Base-by-base conservation (phyloP, 306 rosid species). In the Cicer pinnatifidum region DNA sequence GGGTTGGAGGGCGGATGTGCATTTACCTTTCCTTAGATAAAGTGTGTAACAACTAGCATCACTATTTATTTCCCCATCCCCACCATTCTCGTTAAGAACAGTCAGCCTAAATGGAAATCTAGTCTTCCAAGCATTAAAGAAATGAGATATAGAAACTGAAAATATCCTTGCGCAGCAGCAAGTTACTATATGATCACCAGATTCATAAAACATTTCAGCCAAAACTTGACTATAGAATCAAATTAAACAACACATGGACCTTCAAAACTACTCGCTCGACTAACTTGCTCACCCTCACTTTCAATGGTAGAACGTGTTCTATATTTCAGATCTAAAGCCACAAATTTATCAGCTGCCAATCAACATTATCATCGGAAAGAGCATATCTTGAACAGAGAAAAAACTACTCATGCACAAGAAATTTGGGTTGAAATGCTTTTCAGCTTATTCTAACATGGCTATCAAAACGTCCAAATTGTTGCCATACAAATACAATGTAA, bases 401-500 rank as follows among this genome's bases (percentile, higher is more conserved):
- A 65, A 48, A 47, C 41, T 46, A 44, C 13, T n/a, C 47, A 78
- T 35, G 69, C 80, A 71, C 80, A 78, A 69, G 75, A 11, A 47
- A 54, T 73, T 44, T 38, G 69, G 59, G 67, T 74, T 79, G 75
- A 68, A 44, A 70, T 47, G 66, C 13, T 57, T 54, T 61, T 75
- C 46, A 15, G 70, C 69, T 75, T 83, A 84, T 80, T 84, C 53
- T 65, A 65, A 61, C 70, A 81, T 60, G 46, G 69, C 58, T 12
- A 73, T 43, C 74, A 56, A 46, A 38, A 16, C 11, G 10, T 65
- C 80, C 65, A 77, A 41, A 50, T 73, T 54, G 72, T 77, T 62
- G 63, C 56, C 78, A 66, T 66, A 41, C 66, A 77, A 71, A 65
- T 52, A 73, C 58, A 37, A 72, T 1, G 68, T 9, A 62, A 77